phyloP scores from a whole-genome alignment of 495 filamentous ascomycete genomes.

The Collariella sp. region DNA sequence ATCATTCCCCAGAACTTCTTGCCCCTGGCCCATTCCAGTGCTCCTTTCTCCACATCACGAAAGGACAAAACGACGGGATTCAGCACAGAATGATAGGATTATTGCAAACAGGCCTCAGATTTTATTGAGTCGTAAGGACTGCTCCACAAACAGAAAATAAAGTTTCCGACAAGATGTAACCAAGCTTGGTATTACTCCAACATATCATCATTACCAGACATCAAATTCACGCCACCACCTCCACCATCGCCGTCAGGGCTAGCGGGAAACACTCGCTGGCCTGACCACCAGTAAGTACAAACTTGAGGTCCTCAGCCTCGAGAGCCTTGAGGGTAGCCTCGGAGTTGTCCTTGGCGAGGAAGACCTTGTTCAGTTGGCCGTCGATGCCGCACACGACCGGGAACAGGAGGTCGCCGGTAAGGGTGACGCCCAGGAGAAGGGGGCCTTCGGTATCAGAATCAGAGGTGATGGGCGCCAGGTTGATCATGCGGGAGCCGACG shows the following conservation, averaged over 20 bases:
- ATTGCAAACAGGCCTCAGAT: too few species aligned
- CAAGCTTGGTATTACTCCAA: too few species aligned
- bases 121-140: too few species aligned
- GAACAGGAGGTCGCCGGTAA: neutral
- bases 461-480: slow-evolving; percentile 7
- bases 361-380: neutral
- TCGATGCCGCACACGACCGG: slow-evolving; percentile 2
- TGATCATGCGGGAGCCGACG: slow-evolving; percentile 1
- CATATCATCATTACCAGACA: too few species aligned
- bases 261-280: slow-evolving; percentile 1
- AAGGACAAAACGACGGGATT: too few species aligned
- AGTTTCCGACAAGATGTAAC: too few species aligned
- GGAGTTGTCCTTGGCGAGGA: neutral
- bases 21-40: too few species aligned
- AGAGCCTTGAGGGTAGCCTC: neutral
- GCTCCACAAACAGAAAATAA: too few species aligned
- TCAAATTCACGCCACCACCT: neutral
- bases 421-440: neutral
- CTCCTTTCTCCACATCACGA: too few species aligned
- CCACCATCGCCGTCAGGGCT: neutral
- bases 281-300: slow-evolving; percentile 2
- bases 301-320: slow-evolving; percentile 1
- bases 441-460: neutral
- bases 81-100: too few species aligned
- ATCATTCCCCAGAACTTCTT: too few species aligned